phyloP scores from a whole-genome alignment of 164 flowering plant species.

The Magnolia sinica region DNA sequence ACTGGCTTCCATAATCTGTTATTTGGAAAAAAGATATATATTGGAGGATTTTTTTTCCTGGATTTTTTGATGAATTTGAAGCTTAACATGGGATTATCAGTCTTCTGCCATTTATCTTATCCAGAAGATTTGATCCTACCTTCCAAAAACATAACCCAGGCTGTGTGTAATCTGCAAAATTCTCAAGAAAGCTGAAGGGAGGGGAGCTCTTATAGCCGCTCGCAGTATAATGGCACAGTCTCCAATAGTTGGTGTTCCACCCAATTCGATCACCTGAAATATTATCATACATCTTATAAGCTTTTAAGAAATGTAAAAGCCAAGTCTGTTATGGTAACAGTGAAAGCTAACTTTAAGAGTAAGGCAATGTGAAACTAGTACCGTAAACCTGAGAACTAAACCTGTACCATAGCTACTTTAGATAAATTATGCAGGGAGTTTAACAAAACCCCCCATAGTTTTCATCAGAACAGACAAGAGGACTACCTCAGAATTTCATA shows the following conservation, averaged over 20 bases:
- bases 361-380: not conserved
- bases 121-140: slow-evolving; percentile 38
- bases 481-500: not conserved
- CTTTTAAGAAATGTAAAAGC: too few relatives aligned
- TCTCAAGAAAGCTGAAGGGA: slow-evolving; percentile 83
- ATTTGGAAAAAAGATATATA: too few relatives aligned
- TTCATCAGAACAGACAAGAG: not conserved
- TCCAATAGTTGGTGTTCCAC: slow-evolving; percentile 88
- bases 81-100: not conserved
- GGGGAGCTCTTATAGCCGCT: slow-evolving; percentile 84
- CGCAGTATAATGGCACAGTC: slow-evolving; percentile 91
- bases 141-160: slow-evolving; percentile 82
- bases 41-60: too few relatives aligned
- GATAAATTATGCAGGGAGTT: not conserved
- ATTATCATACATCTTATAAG: not conserved
- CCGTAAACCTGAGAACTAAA: not conserved
- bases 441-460: not conserved
- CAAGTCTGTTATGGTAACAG: not conserved
- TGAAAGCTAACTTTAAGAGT: not conserved
- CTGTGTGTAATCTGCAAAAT: slow-evolving; percentile 77
- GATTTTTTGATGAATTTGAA: not conserved
- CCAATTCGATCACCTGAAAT: slow-evolving; percentile 84
- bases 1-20: too few relatives aligned
- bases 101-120: not conserved
- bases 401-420: not conserved